These are phyloP conservation scores for Populus hybrid DNA, from an alignment of 441 rosid genomes.

Conservation along the genomic window DNA sequence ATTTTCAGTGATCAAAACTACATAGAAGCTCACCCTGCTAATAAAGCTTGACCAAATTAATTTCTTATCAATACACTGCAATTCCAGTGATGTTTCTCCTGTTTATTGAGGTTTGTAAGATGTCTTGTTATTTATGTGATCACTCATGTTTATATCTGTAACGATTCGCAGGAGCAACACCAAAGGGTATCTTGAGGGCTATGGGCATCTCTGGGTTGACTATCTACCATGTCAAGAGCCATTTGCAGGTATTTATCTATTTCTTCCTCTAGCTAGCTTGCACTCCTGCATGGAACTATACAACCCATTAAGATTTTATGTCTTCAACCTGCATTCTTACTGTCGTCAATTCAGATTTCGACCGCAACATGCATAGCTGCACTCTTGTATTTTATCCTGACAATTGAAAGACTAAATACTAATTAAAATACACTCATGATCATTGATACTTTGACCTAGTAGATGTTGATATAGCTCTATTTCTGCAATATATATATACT, in stretches of 20 bases:
- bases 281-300: neutral
- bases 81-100: neutral
- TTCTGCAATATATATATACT: too few species aligned
- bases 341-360: too few species aligned
- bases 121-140: neutral
- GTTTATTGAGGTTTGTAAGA: neutral
- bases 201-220: constrained; percentile 47
- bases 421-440: too few species aligned
- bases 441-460: too few species aligned
- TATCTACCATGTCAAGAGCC: constrained; percentile 70
- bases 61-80: neutral
- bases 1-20: neutral
- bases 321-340: too few species aligned
- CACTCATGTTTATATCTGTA: neutral
- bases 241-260: constrained; percentile 44
- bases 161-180: constrained; percentile 50
- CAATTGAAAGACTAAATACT: too few species aligned
- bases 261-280: neutral
- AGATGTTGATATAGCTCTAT: too few species aligned
- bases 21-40: neutral
- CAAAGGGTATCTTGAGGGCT: constrained; percentile 58
- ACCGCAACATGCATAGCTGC: too few species aligned
- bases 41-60: neutral
- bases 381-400: too few species aligned
- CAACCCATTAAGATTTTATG: too few species aligned